Base-by-base conservation (phyloP, 129 eudicot species). In the Helianthus annuus region DNA sequence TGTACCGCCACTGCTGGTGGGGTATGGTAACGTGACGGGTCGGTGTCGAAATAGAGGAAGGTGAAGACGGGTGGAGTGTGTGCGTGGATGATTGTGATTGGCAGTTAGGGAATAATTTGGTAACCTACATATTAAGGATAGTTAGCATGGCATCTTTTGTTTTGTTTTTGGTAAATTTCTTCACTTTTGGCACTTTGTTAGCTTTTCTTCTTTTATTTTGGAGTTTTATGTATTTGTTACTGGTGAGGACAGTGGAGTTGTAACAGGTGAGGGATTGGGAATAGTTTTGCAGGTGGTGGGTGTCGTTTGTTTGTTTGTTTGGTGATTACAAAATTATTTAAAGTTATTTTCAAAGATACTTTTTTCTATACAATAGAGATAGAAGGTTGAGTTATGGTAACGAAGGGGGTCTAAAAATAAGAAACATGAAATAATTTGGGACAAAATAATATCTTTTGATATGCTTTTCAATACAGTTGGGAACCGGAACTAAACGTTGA, bases 1-100 rank as follows among this genome's bases (percentile, higher is more conserved):
- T 49, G 71, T 61, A 77, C 81, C 81, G 81, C 81, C 81, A 77
- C 70, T 69, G 29, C n/a, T 57, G 69, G 38, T 69, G 65, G 71
- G 64, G 38, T 48, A 48, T 15, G 81, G 15, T 77, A 48, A 40
- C 54, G 40, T 55, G 66, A 77, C 81, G 70, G 56, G 76, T 4
- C 57, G 29, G 71, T 77, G 56, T 12, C 7, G 51, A 14, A 55
- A 63, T 14, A 38, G 61, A 19, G 71, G 64, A n/a, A 53, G 58
- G 60, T 36, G 14, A 54, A 19, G 65, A 44, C 71, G 76, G 61
- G 76, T 64, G 17, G 42, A 0, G 48, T 61, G 76, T 4, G 4
- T 69, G 2, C 76, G 76, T 77, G 81, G 53, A 57, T 10, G 12
- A 22, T 10, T 39, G 8, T 61, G 39, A 77, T 69, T 77, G 76